Percentiles rank a stretch among this genome's conserved stretches.
These are phyloP conservation scores for Sanghuangporus baumii DNA, from an alignment of 1,284 basidiomycete species.

Conservation along the genomic window DNA sequence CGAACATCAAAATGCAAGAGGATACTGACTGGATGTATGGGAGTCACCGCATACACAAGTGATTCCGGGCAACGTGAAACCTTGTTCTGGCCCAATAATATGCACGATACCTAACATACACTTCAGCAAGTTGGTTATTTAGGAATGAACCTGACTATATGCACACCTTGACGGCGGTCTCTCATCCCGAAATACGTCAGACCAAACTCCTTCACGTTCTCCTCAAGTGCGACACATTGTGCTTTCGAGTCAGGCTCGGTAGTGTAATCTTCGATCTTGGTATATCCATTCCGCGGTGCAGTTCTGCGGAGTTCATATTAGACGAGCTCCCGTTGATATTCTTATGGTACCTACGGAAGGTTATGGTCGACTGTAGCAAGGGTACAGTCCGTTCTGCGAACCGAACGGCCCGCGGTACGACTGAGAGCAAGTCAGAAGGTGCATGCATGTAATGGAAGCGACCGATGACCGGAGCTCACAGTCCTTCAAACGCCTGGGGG, in stretches of 20 bases:
- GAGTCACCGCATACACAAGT: conserved; percentile 97
- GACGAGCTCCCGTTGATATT: background rate
- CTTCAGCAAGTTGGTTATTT: too few relatives aligned
- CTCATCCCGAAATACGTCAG: conserved; percentile 94
- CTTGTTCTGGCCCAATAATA: conserved; percentile 94
- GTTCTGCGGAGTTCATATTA: conserved; percentile 49
- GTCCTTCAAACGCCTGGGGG: conserved; percentile 93
- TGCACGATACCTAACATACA: conserved; percentile 87
- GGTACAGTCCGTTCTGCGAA: conserved; percentile 90
- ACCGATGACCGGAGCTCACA: conserved; percentile 43
- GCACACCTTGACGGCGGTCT: conserved; percentile 79
- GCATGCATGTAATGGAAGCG: background rate
- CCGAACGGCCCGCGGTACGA: conserved; percentile 74
- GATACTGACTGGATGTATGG: conserved; percentile 72
- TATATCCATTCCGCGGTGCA: conserved; percentile 80
- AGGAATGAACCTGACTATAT: background rate
- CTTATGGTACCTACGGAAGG: conserved; percentile 72
- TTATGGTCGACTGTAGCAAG: conserved; percentile 96
- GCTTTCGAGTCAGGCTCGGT: conserved; percentile 85
- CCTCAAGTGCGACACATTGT: conserved; percentile 89
- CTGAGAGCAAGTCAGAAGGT: conserved; percentile 31
- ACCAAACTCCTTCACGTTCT: conserved; percentile 94
- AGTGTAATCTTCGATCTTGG: conserved; percentile 74
- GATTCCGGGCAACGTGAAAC: conserved; percentile 93
- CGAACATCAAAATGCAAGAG: background rate